phyloP scores from a whole-genome alignment of 1,139 yeast species.

The Pichiaceae sp. region DNA sequence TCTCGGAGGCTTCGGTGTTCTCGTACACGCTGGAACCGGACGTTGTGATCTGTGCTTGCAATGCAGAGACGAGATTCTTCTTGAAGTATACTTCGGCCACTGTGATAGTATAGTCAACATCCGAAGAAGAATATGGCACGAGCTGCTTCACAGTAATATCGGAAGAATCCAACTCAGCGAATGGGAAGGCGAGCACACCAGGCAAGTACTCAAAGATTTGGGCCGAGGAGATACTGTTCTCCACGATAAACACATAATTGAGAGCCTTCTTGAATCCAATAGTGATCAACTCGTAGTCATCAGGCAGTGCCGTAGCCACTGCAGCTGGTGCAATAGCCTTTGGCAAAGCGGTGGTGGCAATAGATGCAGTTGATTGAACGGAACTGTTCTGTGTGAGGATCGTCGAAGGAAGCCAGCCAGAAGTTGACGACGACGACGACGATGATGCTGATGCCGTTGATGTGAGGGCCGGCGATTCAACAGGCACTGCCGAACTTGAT shows the following conservation, averaged over 20 bases:
- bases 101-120: constrained; percentile 50
- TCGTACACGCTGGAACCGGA: constrained; percentile 40
- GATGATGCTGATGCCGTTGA: background rate
- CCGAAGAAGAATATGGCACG: constrained; percentile 51
- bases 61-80: constrained; percentile 31
- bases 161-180: constrained; percentile 27
- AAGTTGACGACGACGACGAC: background rate
- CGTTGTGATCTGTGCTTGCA: constrained; percentile 37
- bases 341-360: constrained; percentile 51
- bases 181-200: constrained; percentile 43
- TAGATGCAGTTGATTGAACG: constrained; percentile 24
- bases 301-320: constrained; percentile 34
- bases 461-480: background rate
- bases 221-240: constrained; percentile 59
- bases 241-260: constrained; percentile 66
- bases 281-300: constrained; percentile 42
- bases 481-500: constrained; percentile 1
- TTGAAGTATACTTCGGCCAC: constrained; percentile 77
- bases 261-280: constrained; percentile 64
- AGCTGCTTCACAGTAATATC: constrained; percentile 50
- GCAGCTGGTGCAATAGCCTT: constrained; percentile 55
- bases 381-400: constrained; percentile 28
- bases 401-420: constrained; percentile 41
- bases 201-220: constrained; percentile 72
- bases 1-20: constrained; percentile 38